Evolutionary conservation across 2,329 filamentous ascomycete species (phyloP), one percentile per base, ranked within the genome.

Genomic region (Reticulascus tulasneorum): DNA sequence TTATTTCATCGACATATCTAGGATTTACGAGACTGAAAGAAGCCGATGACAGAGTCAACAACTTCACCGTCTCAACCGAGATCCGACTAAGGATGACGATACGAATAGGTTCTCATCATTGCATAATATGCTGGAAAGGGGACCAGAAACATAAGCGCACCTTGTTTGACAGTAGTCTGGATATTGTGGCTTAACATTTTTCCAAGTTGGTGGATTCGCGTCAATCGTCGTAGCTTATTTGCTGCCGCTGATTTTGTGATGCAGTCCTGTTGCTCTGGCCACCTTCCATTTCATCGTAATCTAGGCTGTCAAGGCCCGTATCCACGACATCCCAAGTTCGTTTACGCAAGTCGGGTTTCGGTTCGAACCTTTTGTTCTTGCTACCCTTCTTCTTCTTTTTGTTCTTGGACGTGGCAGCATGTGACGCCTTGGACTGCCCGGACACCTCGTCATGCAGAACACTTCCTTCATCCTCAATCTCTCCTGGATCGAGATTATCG

Each of bases 51-150:
- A 21, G 19, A 37, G 21, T 25, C 37, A 23, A 28, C 18, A 25
- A 17, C 29, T 33, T 35, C 23, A 23, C 29, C 34, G 52, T 58
- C 57, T 52, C 47, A 29, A 38, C 44, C 38, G 33, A 38, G 55
- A 62, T 94, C 82, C 76, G 88, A 72, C 86, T 94, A 94, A 94
- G 88, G 88, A 94, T 94, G 88, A 94, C 86, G 84, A 89, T 90
- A 89, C 74, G 67, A 75, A 66, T n/a, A n/a, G 62, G 61, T 71
- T 89, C 80, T 93, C 88, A 91, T 94, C 88, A 91, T 84, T 54
- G 48, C 54, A 55, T 34, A 13, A 9, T 19, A 25, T 29, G 21
- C 28, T 21, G 35, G 26, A 28, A 12, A 37, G 21, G 23, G 29
- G 19, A 27, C 34, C 26, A 35, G 25, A 13, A 40, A 19, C 40